Evolutionary conservation across 2,329 filamentous ascomycete species (phyloP).

Genomic region (Aschersonia sp.): DNA sequence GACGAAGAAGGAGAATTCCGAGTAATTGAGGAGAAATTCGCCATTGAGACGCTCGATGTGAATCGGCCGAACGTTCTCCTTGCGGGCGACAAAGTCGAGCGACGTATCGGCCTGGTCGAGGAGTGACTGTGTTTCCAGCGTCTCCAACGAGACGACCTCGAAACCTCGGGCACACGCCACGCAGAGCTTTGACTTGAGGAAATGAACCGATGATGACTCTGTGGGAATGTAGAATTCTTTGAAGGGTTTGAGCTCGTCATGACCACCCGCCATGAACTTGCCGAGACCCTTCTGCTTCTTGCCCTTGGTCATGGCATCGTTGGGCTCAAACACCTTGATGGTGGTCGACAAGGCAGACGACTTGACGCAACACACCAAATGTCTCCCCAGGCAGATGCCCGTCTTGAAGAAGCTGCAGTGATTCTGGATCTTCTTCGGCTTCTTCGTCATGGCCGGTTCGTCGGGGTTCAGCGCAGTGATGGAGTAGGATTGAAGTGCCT

Average conservation of each 20-base stretch:
- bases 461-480: slow-evolving; percentile 74
- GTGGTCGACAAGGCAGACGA: slow-evolving; percentile 85
- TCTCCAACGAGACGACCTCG: slow-evolving; percentile 92
- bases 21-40: slow-evolving; percentile 96
- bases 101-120: slow-evolving; percentile 97
- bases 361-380: slow-evolving; percentile 93
- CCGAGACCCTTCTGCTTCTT: slow-evolving; percentile 93
- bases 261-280: slow-evolving; percentile 86
- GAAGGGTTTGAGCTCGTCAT: slow-evolving; percentile 91
- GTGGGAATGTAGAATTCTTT: slow-evolving; percentile 99
- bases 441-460: slow-evolving; percentile 67
- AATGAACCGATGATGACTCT: slow-evolving; percentile 96
- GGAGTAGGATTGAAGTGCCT: slow-evolving; percentile 81
- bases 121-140: slow-evolving; percentile 92
- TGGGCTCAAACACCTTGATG: slow-evolving; percentile 98
- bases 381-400: slow-evolving; percentile 84
- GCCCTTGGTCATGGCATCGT: slow-evolving; percentile 82
- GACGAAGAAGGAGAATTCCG: slow-evolving; percentile 98
- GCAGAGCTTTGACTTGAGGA: slow-evolving; percentile 90
- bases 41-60: slow-evolving; percentile 95
- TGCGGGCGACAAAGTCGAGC: slow-evolving; percentile 88
- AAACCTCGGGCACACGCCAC: slow-evolving; percentile 93
- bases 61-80: slow-evolving; percentile 87
- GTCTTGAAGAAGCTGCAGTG: slow-evolving; percentile 98
- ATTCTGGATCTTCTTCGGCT: slow-evolving; percentile 90